phyloP scores from a whole-genome alignment of 352 stramenopile genomes.

The Lagenidium sp. region DNA sequence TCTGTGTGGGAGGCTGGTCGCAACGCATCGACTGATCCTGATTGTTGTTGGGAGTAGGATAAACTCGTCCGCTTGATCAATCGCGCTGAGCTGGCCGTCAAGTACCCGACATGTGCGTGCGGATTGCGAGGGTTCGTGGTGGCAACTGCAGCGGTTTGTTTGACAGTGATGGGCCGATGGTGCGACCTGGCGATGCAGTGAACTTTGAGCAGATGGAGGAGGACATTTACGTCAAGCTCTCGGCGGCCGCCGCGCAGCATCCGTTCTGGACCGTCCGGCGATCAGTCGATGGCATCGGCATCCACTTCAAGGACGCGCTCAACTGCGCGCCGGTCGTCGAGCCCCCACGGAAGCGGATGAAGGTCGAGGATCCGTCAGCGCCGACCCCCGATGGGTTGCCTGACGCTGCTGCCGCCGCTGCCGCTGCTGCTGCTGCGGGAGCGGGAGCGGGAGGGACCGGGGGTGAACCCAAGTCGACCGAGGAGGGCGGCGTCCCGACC shows the following conservation, averaged over 20 bases:
- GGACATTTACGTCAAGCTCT: slow-evolving; percentile 63
- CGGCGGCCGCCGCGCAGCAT: slow-evolving; percentile 53
- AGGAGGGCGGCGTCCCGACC: slow-evolving; percentile 10
- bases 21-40: too few species aligned
- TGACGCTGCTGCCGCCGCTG: not conserved
- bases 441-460: slow-evolving; percentile 1
- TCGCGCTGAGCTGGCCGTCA: slow-evolving; percentile 71
- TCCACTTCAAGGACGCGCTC: slow-evolving; percentile 71
- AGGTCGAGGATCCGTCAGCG: slow-evolving; percentile 23
- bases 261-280: slow-evolving; percentile 63
- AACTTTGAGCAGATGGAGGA: slow-evolving; percentile 83
- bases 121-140: not conserved
- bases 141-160: too few species aligned
- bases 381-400: not conserved
- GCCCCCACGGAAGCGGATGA: slow-evolving; percentile 56
- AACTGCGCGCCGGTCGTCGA: slow-evolving; percentile 64
- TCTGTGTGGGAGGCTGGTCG: too few species aligned
- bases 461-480: slow-evolving; percentile 5
- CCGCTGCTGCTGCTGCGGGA: slow-evolving; percentile 3
- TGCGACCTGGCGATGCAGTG: slow-evolving; percentile 32
- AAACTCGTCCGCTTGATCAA: slow-evolving; percentile 81
- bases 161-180: too few species aligned
- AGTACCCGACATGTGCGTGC: slow-evolving; percentile 49
- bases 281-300: slow-evolving; percentile 63
- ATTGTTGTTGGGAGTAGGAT: too few species aligned